phyloP scores from a whole-genome alignment of 257 asterid species.

The Solanum peruvianum region DNA sequence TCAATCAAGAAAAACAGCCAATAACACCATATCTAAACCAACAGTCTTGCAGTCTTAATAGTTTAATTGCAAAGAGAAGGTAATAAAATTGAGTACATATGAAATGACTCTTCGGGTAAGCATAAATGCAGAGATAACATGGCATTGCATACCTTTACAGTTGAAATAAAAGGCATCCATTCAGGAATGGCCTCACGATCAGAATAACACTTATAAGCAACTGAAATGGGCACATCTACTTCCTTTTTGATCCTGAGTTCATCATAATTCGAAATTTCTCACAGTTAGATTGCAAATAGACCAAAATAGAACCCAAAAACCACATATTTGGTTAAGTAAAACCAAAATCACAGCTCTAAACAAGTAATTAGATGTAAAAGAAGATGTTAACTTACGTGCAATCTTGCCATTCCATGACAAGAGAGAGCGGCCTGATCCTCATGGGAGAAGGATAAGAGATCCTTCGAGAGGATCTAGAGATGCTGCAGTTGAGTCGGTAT shows the following conservation, averaged over 20 bases:
- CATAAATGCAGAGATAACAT: background rate
- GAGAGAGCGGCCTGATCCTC: conserved; percentile 16
- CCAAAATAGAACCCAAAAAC: background rate
- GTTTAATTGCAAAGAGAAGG: background rate
- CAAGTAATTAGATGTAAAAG: background rate
- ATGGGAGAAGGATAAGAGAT: conserved; percentile 2
- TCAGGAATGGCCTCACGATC: conserved; percentile 62
- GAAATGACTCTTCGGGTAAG: background rate
- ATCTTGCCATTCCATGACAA: conserved; percentile 89
- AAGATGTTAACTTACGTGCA: conserved; percentile 45
- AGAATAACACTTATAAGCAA: conserved; percentile 19
- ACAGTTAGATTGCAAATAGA: background rate
- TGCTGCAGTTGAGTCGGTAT: background rate
- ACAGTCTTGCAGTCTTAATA: background rate
- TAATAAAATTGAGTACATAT: background rate
- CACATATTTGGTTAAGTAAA: background rate
- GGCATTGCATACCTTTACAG: conserved; percentile 46
- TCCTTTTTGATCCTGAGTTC: conserved; percentile 72
- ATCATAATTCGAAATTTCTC: background rate
- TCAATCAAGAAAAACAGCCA: background rate
- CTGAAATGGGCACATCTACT: conserved; percentile 64
- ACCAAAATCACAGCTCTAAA: background rate
- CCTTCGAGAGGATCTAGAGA: conserved; percentile 11
- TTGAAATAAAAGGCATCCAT: conserved; percentile 99
- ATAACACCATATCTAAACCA: background rate